A percentile compares a stretch with the other conserved stretches of the same genome.
These are phyloP conservation scores for Saccharomycopsis sp. DNA, from an alignment of 805 yeast genomes.

Conservation along the genomic window DNA sequence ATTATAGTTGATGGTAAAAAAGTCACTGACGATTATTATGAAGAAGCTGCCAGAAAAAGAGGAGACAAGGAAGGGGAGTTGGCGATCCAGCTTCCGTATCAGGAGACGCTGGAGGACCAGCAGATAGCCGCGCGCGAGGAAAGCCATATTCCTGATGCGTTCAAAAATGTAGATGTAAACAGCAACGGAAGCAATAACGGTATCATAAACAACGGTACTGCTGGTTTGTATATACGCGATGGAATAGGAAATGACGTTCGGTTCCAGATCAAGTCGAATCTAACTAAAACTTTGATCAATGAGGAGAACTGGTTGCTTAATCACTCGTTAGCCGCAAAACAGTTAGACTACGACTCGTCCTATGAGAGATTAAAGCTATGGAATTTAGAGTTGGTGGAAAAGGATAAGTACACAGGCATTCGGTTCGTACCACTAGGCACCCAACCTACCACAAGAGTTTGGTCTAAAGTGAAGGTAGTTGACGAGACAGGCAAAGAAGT, in stretches of 20 bases:
- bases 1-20: conserved; percentile 74
- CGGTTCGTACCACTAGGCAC: conserved; percentile 65
- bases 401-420: conserved; percentile 83
- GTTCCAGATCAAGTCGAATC: conserved; percentile 18
- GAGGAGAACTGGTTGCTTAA: conserved; percentile 82
- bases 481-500: conserved; percentile 25
- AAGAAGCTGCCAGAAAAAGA: conserved; percentile 16
- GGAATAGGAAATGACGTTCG: background rate
- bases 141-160: background rate
- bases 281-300: conserved; percentile 23
- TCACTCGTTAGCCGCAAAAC: conserved; percentile 72
- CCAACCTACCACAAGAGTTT: conserved; percentile 53
- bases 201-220: background rate
- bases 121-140: background rate
- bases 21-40: conserved; percentile 75
- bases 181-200: conserved; percentile 21
- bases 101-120: background rate
- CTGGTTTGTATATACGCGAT: conserved; percentile 2
- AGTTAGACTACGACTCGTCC: conserved; percentile 57
- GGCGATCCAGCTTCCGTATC: conserved; percentile 11
- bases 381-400: conserved; percentile 44
- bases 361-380: conserved; percentile 49
- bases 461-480: conserved; percentile 23
- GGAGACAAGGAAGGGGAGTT: conserved; percentile 15
- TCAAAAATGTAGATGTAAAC: conserved; percentile 1